Evolutionary conservation across 805 yeast species (phyloP).

Genomic region (Candida alai): DNA sequence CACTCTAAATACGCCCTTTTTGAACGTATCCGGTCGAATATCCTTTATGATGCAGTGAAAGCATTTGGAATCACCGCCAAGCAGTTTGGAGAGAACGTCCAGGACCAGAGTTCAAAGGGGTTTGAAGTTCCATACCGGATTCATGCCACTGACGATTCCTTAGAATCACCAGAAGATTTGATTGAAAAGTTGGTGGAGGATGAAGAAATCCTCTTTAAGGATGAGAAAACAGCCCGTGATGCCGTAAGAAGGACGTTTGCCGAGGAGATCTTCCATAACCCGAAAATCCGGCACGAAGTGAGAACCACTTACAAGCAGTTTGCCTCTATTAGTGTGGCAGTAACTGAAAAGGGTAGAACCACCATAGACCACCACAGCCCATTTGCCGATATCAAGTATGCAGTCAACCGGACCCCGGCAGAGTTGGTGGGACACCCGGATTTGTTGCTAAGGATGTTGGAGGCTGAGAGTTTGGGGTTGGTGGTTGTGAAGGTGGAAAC

Average conservation of each 20-base stretch:
- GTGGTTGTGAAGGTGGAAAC: slow-evolving; percentile 59
- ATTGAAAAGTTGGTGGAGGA: slow-evolving; percentile 45
- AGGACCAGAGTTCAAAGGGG: slow-evolving; percentile 49
- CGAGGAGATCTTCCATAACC: slow-evolving; percentile 76
- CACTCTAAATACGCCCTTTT: slow-evolving; percentile 60
- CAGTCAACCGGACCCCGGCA: slow-evolving; percentile 73
- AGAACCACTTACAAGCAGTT: slow-evolving; percentile 59
- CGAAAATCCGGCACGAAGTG: slow-evolving; percentile 69
- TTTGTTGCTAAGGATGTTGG: slow-evolving; percentile 80
- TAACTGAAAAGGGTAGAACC: slow-evolving; percentile 70
- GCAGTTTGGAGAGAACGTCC: slow-evolving; percentile 78
- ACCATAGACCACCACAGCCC: slow-evolving; percentile 78
- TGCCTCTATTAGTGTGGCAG: slow-evolving; percentile 65
- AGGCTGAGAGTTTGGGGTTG: slow-evolving; percentile 80
- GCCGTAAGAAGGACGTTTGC: slow-evolving; percentile 75
- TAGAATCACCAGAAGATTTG: slow-evolving; percentile 56
- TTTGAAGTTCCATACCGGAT: slow-evolving; percentile 50
- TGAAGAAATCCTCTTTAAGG: slow-evolving; percentile 50
- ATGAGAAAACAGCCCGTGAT: slow-evolving; percentile 57
- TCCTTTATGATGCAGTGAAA: slow-evolving; percentile 59
- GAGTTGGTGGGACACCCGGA: slow-evolving; percentile 77
- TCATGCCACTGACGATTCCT: slow-evolving; percentile 68
- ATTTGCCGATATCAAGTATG: slow-evolving; percentile 88
- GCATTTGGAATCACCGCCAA: slow-evolving; percentile 76
- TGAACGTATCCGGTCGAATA: slow-evolving; percentile 65